Evolutionary conservation across 306 rosid genomes (phyloP), one percentile per base, ranked within the genome.

Genomic region (Luffa acutangula): DNA sequence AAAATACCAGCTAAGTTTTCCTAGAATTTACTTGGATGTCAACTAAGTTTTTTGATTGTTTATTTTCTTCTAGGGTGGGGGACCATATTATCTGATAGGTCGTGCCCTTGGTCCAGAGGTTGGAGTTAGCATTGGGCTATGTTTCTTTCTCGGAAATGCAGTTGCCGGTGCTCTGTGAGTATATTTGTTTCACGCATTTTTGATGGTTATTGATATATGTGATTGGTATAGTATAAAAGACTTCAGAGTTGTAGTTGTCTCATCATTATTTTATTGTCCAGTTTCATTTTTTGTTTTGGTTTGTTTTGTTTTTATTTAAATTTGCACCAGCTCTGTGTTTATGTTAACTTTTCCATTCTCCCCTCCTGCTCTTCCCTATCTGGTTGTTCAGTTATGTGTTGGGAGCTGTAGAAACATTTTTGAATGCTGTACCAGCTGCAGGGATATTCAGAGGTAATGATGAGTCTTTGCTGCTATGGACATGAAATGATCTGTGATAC

Each of bases 51-150:
- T 18, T 81, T 75, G 59, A 53, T 71, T 12, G 75, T 71, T 81
- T 58, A 31, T 82, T 83, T 79, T 52, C 77, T 84, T 85, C 81
- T 84, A 95, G 99, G 99, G 99, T 82, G 99, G 99, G 79, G 99
- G 99, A 74, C 99, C 99, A 2, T 95, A 95, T 86, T 95, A 95
- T 89, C 99, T 95, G 80, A 95, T 95, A 57, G 99, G 99, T 62
- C 99, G 99, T 79, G 99, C 98, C 73, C 99, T 95, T 85, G 99
- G 99, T 85, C 99, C 99, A 80, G 99, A 95, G 88, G 99, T 95
- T 89, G 99, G 99, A 84, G 98, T 95, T 86, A 95, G 99, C 91
- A 95, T 95, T 85, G 99, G 99, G 78, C 82, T 95, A 75, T 95
- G 99, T 85, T 95, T 95, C 88, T 95, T 95, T 83, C 97, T 95